Evolutionary conservation across 2,329 filamentous ascomycete genomes (phyloP).

Genomic region (Botrytis aclada): DNA sequence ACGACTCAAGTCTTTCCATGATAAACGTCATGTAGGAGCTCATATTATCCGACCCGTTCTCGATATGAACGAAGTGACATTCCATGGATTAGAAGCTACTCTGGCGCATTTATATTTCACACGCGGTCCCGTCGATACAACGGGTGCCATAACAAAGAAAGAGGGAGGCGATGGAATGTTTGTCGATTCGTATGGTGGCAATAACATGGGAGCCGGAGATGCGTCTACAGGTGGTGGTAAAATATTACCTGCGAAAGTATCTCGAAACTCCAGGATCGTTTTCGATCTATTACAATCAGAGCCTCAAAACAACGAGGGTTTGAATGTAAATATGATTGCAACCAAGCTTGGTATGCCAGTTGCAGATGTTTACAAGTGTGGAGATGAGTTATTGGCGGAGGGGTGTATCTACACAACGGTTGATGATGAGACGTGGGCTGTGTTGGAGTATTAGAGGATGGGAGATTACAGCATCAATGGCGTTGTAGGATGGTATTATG

Average conservation of each 20-base stretch:
- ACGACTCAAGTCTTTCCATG: conserved; percentile 77
- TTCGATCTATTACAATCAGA: conserved; percentile 65
- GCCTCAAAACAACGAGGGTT: conserved; percentile 73
- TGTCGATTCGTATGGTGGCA: conserved; percentile 39
- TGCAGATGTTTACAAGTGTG: conserved; percentile 69
- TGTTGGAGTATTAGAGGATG: conserved; percentile 62
- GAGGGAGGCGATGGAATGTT: conserved; percentile 38
- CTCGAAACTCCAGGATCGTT: conserved; percentile 62
- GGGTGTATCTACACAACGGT: conserved; percentile 87
- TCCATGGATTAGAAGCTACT: conserved; percentile 86
- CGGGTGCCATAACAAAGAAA: conserved; percentile 37
- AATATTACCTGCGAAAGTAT: conserved; percentile 44
- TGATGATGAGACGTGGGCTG: conserved; percentile 88
- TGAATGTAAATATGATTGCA: conserved; percentile 77
- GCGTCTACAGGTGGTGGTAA: conserved; percentile 31
- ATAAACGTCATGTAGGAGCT: conserved; percentile 76
- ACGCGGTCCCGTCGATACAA: conserved; percentile 55
- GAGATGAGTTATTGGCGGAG: conserved; percentile 72
- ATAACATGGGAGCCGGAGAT: conserved; percentile 28
- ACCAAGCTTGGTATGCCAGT: conserved; percentile 61
- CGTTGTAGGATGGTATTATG: conserved; percentile 24
- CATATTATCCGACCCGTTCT: conserved; percentile 76
- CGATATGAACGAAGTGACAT: conserved; percentile 90
- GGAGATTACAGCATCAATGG: conserved; percentile 17
- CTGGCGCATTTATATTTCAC: conserved; percentile 84